A percentile compares a stretch with the other conserved stretches of the same genome.
phyloP scores from a whole-genome alignment of 2,329 filamentous ascomycete genomes.

The Paradendryphiella salina region DNA sequence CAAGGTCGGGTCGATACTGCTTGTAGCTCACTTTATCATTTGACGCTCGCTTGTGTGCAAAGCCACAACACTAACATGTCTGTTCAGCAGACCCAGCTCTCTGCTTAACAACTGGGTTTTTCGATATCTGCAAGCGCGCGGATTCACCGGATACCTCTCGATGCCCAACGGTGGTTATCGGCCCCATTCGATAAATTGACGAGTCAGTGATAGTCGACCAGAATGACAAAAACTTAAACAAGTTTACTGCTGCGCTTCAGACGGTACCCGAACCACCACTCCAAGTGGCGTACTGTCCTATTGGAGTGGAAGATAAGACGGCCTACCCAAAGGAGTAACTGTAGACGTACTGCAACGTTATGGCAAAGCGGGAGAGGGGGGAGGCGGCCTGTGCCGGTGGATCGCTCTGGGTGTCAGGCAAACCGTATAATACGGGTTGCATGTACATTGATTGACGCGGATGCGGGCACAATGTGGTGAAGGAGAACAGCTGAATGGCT shows the following conservation, averaged over 20 bases:
- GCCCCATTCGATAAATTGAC: background rate
- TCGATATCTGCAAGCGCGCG: background rate
- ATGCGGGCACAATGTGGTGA: background rate
- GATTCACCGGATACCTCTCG: background rate
- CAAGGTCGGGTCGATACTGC: background rate
- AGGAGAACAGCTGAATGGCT: background rate
- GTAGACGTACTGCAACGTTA: conserved; percentile 8
- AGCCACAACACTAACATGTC: background rate
- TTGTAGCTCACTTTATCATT: background rate
- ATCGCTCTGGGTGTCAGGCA: conserved; percentile 2
- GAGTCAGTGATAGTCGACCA: conserved; percentile 11
- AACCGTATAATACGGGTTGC: background rate
- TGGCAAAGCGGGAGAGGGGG: background rate
- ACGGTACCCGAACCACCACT: background rate
- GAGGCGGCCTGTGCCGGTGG: conserved; percentile 2
- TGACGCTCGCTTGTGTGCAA: background rate
- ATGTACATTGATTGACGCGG: conserved; percentile 3
- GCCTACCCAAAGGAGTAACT: conserved; percentile 6
- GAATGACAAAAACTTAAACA: conserved; percentile 4
- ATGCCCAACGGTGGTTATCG: background rate
- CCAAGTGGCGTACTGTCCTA: conserved; percentile 6
- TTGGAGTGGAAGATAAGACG: conserved; percentile 6
- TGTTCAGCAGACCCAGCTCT: background rate
- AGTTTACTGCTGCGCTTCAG: conserved; percentile 7
- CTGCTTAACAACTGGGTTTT: background rate